Percentiles rank a stretch among this genome's conserved stretches.
phyloP scores from a whole-genome alignment of 371 early-diverging fungal genomes.

The Apophysomyces variabilis region DNA sequence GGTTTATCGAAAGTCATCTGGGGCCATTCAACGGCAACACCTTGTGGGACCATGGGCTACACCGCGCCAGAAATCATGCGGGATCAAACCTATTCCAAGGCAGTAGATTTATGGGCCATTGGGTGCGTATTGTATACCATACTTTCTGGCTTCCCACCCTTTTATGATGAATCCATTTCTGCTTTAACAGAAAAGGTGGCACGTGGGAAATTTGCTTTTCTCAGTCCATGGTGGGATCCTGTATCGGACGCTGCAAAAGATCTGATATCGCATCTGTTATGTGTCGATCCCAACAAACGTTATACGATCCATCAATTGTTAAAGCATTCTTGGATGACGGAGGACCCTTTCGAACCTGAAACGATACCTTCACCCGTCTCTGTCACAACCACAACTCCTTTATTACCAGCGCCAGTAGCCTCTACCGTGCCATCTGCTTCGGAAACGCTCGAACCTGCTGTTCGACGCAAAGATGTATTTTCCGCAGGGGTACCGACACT shows the following conservation, averaged over 20 bases:
- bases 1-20: constrained; percentile 83
- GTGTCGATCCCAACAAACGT: constrained; percentile 82
- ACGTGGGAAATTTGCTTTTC: constrained; percentile 73
- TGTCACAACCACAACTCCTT: neutral
- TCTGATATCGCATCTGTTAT: constrained; percentile 80
- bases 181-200: constrained; percentile 79
- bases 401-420: constrained; percentile 27
- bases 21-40: constrained; percentile 83
- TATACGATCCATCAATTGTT: constrained; percentile 86
- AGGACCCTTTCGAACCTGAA: constrained; percentile 12
- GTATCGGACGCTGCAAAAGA: constrained; percentile 77
- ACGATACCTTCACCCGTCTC: neutral
- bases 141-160: constrained; percentile 91
- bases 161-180: constrained; percentile 82
- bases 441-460: constrained; percentile 18
- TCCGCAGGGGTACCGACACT: constrained; percentile 56
- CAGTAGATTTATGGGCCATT: constrained; percentile 94
- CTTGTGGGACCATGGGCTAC: constrained; percentile 91
- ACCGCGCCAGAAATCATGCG: constrained; percentile 92
- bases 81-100: constrained; percentile 80
- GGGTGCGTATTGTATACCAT: constrained; percentile 92
- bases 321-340: constrained; percentile 75
- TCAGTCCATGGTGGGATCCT: constrained; percentile 91
- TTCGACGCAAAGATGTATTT: constrained; percentile 31
- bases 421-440: constrained; percentile 24